phyloP scores from a whole-genome alignment of 495 filamentous ascomycete genomes.

The Aspergillus bridgeri region DNA sequence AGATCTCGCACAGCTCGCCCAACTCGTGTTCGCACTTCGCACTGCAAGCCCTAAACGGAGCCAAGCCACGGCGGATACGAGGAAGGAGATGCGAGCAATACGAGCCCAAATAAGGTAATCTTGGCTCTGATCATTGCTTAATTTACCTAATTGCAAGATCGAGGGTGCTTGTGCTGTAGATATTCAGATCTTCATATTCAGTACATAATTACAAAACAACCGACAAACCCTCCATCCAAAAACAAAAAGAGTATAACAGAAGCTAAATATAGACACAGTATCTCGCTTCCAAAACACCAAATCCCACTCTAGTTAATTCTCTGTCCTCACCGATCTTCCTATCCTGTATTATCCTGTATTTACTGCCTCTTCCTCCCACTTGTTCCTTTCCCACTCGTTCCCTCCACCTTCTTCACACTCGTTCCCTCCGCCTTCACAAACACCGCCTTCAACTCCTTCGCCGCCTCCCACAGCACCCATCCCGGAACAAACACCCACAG shows the following conservation, averaged over 20 bases:
- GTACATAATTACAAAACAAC: background rate
- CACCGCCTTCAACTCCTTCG: slow-evolving; percentile 55
- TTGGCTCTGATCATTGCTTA: background rate
- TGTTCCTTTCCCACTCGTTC: too few relatives aligned
- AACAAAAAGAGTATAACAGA: background rate
- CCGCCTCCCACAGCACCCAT: slow-evolving; percentile 70
- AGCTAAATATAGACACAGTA: background rate
- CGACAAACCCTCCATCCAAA: background rate
- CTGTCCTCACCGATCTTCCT: too few relatives aligned
- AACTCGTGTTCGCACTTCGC: background rate
- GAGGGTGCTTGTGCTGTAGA: too few relatives aligned
- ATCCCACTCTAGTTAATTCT: too few relatives aligned
- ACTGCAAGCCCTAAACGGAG: background rate
- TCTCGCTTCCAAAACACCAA: background rate
- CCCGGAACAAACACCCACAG: slow-evolving; percentile 82
- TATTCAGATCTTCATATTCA: too few relatives aligned
- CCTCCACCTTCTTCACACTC: slow-evolving; percentile 3
- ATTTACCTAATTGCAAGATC: background rate
- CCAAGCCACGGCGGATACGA: background rate
- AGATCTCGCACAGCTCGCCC: background rate
- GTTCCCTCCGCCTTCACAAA: slow-evolving; percentile 34
- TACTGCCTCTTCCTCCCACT: background rate
- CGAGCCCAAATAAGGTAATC: background rate
- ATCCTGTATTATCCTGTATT: background rate
- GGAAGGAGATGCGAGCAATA: background rate